These are phyloP conservation scores for Echeveria elegans DNA, from an alignment of 164 flowering plant genomes.

Conservation along the genomic window DNA sequence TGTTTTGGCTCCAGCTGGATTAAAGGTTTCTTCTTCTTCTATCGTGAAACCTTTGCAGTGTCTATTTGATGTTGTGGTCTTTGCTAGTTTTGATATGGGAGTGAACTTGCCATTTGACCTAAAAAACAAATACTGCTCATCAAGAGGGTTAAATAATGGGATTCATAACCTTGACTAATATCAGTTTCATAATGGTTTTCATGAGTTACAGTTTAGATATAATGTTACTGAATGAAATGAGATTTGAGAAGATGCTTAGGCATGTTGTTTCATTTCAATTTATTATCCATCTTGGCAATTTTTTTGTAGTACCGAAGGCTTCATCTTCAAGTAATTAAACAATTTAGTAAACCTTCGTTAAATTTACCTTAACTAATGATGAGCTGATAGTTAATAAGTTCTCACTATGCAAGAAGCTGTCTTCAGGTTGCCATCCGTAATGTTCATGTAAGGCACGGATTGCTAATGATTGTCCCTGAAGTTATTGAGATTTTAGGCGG, in stretches of 20 bases:
- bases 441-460: conserved; percentile 72
- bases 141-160: too few relatives aligned
- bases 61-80: not conserved
- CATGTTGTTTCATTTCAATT: too few relatives aligned
- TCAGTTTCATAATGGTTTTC: too few relatives aligned
- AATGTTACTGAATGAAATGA: too few relatives aligned
- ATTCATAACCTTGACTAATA: too few relatives aligned
- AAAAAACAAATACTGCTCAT: too few relatives aligned
- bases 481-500: conserved; percentile 76
- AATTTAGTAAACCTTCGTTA: too few relatives aligned
- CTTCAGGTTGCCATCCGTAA: conserved; percentile 61
- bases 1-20: conserved; percentile 68
- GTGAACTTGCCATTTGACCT: too few relatives aligned
- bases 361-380: too few relatives aligned
- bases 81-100: not conserved
- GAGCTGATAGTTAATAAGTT: too few relatives aligned
- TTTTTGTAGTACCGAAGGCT: not conserved
- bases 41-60: not conserved
- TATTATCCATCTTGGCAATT: not conserved
- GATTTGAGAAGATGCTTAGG: too few relatives aligned
- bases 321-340: not conserved
- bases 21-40: conserved; percentile 45
- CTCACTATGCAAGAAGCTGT: not conserved
- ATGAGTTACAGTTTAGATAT: too few relatives aligned
- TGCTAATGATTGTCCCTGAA: conserved; percentile 87